Base-by-base conservation (phyloP, 352 stramenopile species). In the Pythium brachiatum region DNA sequence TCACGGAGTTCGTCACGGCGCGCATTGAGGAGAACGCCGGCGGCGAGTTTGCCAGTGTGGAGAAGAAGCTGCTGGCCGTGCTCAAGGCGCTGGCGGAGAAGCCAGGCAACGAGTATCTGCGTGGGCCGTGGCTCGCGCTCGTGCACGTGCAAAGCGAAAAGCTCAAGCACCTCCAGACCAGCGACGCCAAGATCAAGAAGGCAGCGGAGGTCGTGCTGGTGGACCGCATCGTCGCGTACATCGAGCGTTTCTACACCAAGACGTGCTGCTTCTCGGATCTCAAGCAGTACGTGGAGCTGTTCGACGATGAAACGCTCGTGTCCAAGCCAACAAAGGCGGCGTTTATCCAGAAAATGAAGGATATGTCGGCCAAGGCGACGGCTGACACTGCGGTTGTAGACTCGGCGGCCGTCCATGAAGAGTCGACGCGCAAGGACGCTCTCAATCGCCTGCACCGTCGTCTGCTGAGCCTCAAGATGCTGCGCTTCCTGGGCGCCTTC, bases 211-310 rank as follows among this genome's bases (percentile, higher is more conserved):
- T 36, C 3, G 69, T 72, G 38, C 57, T 95, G 3, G 64, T 86
- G 54, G 66, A 78, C 21, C 52, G 65, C 18, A 80, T 95, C 15
- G 26, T 81, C 32, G 59, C 56, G 25, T 95, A 95, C 70, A 71
- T 77, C 36, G 70, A 89, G 25, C 74, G 69, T 8, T 93, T 94
- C 69, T 80, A 80, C 57, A 81, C 71, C 12, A 95, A 95, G 68
- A 81, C 80, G 48, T 94, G 84, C 77, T 95, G 86, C 61, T 94
- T 95, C 65, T 83, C 83, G 53, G 86, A 95, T 57, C 69, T 95
- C 31, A 86, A 93, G 70, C 83, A 90, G 61, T 95, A 90, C 44
- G 67, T 91, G 4, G 60, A 59, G 44, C 50, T 83, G n/a, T 64
- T 79, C 6, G 63, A 67, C 7, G 61, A 75, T 26, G 74, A 53